Evolutionary conservation across 768 basidiomycete species (phyloP), one percentile per base, ranked within the genome.

Genomic region (Leccinum broughii): DNA sequence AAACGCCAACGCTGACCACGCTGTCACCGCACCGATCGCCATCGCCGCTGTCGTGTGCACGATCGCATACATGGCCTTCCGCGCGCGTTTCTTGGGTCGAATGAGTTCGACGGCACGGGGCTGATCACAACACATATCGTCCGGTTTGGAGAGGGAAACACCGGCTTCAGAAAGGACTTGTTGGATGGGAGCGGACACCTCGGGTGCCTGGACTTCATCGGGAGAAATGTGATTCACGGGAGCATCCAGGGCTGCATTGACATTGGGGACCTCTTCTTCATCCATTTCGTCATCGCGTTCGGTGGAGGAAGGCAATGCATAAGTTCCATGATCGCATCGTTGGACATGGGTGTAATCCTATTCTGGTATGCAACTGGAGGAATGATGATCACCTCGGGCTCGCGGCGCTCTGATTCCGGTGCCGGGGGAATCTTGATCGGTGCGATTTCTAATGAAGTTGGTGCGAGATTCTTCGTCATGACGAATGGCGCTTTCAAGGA

Each of bases 1-100:
- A 71, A 86, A 91, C 1, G 89, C 89, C 59, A 92, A 72, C 26
- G 87, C 87, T 17, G 85, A 83, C 89, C 89, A 91, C 3, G 89
- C 81, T 3, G 84, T 85, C 13, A 86, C 84, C 15, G 88, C 89
- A 26, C 89, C 89, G 41, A 91, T 73, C 1, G 83, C 81, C 32
- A 86, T 81, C 17, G 83, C 85, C 4, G 85, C 82, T 7, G 84
- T 83, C 6, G 88, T 89, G 51, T 84, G 84, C 41, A 77, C 80
- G 37, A 85, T 74, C 5, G 78, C 75, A 34, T 73, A 68, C 53
- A 71, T 50, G 22, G 65, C 69, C 49, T 74, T 78, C 62, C 80
- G 75, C 2, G 76, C 75, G 13, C 87, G 81, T 66, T 86, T 87
- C 39, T 66, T 61, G 13, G 68, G 68, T 3, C 69, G 59, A n/a